Evolutionary conservation across 2,329 filamentous ascomycete genomes (phyloP).

Genomic region (Cryphonectria radicalis): DNA sequence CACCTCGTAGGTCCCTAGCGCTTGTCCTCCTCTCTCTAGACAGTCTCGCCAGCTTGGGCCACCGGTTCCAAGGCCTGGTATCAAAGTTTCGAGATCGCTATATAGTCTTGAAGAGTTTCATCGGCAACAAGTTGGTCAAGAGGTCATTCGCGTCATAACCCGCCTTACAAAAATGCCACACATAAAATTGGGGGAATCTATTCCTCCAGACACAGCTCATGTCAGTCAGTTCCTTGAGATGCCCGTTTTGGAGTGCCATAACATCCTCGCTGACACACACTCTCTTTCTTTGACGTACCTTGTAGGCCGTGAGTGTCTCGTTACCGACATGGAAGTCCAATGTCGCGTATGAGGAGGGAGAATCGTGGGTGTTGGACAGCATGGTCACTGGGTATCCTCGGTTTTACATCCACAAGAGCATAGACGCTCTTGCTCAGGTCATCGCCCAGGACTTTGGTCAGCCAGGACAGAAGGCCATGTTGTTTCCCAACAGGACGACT

Average conservation of each 20-base stretch:
- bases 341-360: conserved; percentile 90
- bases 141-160: not conserved
- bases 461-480: conserved; percentile 70
- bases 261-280: conserved; percentile 5
- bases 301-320: conserved; percentile 91
- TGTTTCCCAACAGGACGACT: conserved; percentile 75
- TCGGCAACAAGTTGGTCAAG: not conserved
- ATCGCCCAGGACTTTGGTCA: conserved; percentile 68
- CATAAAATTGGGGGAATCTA: conserved; percentile 68
- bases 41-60: not conserved
- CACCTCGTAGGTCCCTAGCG: not conserved
- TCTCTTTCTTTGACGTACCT: not conserved
- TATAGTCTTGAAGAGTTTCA: not conserved
- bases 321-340: conserved; percentile 92
- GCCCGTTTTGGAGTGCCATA: not conserved
- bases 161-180: conserved; percentile 45
- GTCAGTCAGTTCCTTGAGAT: conserved; percentile 52
- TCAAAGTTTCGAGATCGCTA: not conserved
- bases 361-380: conserved; percentile 80
- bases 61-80: not conserved
- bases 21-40: not conserved
- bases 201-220: conserved; percentile 78
- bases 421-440: conserved; percentile 71
- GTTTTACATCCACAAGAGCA: conserved; percentile 89
- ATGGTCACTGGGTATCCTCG: conserved; percentile 92